Evolutionary conservation across 108 stramenopile genomes (phyloP).

Genomic region (Cyclotella kingstonii): DNA sequence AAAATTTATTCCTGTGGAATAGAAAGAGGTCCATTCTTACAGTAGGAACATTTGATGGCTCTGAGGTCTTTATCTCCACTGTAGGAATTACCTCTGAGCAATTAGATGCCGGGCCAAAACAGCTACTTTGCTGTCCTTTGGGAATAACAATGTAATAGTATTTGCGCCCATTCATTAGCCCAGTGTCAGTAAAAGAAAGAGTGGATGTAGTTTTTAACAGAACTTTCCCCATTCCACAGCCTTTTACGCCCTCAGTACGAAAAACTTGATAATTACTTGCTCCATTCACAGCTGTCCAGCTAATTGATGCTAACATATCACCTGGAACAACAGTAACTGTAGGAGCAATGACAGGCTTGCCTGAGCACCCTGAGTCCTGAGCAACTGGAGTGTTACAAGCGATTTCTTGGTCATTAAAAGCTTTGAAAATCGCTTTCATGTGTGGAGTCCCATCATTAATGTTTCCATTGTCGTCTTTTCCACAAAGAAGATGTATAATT

Average conservation of each 20-base stretch:
- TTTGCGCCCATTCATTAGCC: conserved; percentile 25
- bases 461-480: conserved; percentile 34
- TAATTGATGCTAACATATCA: conserved; percentile 8
- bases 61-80: too few species aligned
- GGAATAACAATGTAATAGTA: conserved; percentile 27
- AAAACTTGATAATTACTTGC: conserved; percentile 21
- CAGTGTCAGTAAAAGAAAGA: conserved; percentile 7
- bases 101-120: conserved; percentile 7
- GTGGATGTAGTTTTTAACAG: neutral
- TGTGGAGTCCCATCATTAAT: conserved; percentile 29
- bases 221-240: conserved; percentile 23
- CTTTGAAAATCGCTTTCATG: conserved; percentile 20
- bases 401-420: conserved; percentile 23
- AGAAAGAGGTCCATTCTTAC: too few species aligned
- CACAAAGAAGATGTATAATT: neutral
- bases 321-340: conserved; percentile 4
- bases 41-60: too few species aligned
- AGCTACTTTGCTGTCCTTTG: conserved; percentile 9
- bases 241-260: conserved; percentile 20
- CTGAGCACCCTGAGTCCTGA: conserved; percentile 14
- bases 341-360: neutral
- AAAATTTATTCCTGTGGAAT: too few species aligned
- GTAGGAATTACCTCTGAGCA: conserved; percentile 2
- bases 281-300: conserved; percentile 10
- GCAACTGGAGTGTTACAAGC: conserved; percentile 11